These are phyloP conservation scores for Daldinia concentrica DNA, from an alignment of 495 filamentous ascomycete genomes.

Conservation along the genomic window DNA sequence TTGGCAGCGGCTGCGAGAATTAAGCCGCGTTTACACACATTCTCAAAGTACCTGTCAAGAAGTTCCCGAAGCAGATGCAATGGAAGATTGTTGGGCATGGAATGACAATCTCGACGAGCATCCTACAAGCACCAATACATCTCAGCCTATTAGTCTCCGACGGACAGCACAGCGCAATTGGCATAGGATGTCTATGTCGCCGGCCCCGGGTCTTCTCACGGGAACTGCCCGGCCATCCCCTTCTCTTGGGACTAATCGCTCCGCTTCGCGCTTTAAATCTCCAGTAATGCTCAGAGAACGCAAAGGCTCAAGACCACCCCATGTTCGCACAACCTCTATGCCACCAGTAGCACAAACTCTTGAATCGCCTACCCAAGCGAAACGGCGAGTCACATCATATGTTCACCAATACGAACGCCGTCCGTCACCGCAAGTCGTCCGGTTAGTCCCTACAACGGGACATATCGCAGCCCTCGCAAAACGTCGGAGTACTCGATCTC, in stretches of 20 bases:
- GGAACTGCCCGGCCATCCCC: conserved; percentile 28
- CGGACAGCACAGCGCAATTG: conserved; percentile 49
- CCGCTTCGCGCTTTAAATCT: conserved; percentile 49
- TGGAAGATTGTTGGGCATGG: conserved; percentile 63
- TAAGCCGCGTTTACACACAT: conserved; percentile 64
- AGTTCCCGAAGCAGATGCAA: conserved; percentile 65
- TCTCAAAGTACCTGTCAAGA: conserved; percentile 50
- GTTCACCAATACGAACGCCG: conserved; percentile 48
- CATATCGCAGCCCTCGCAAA: conserved; percentile 41
- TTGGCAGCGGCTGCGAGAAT: conserved; percentile 67
- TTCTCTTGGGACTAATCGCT: conserved; percentile 45
- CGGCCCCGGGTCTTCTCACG: conserved; percentile 48
- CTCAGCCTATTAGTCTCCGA: conserved; percentile 52
- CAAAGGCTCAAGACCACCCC: conserved; percentile 52
- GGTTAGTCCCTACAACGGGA: conserved; percentile 12
- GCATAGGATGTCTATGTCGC: conserved; percentile 49
- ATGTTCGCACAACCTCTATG: conserved; percentile 59
- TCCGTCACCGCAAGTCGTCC: conserved; percentile 49
- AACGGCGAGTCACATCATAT: conserved; percentile 52
- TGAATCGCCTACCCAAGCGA: conserved; percentile 47
- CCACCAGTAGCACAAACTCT: conserved; percentile 46
- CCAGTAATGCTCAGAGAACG: conserved; percentile 52
- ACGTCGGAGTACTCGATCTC: conserved; percentile 54
- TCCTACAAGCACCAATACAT: conserved; percentile 42
- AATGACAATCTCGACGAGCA: conserved; percentile 64